phyloP scores from a whole-genome alignment of 2,329 filamentous ascomycete species.

The Stachybotrys chlorohalonatus region DNA sequence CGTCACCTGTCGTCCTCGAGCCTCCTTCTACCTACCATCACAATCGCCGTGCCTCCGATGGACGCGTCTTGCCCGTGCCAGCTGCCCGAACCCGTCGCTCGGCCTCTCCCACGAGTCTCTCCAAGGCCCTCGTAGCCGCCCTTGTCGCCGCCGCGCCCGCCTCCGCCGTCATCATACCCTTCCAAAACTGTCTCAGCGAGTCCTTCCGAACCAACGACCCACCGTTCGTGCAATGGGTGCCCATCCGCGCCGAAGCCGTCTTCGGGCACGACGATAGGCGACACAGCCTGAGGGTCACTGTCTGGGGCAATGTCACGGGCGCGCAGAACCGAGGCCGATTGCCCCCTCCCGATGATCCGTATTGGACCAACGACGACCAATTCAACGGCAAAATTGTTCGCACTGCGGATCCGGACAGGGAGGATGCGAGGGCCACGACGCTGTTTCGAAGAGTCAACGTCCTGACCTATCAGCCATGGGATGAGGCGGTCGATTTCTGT shows the following conservation, averaged over 20 bases:
- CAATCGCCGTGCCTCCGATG: too few relatives aligned
- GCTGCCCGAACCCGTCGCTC: slow-evolving; percentile 7
- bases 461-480: slow-evolving; percentile 66
- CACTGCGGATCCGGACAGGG: slow-evolving; percentile 36
- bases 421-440: slow-evolving; percentile 55
- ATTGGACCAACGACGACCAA: slow-evolving; percentile 52
- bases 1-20: too few relatives aligned
- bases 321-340: slow-evolving; percentile 47
- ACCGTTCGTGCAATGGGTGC: slow-evolving; percentile 67
- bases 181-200: slow-evolving; percentile 72
- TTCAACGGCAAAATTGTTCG: slow-evolving; percentile 70
- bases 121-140: slow-evolving; percentile 28
- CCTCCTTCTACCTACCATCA: too few relatives aligned
- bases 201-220: slow-evolving; percentile 48
- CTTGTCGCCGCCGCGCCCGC: slow-evolving; percentile 31
- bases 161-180: slow-evolving; percentile 60
- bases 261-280: slow-evolving; percentile 55
- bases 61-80: slow-evolving; percentile 1
- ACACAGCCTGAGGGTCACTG: slow-evolving; percentile 64
- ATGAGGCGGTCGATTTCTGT: slow-evolving; percentile 56
- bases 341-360: slow-evolving; percentile 48
- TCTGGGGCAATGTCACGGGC: slow-evolving; percentile 89
- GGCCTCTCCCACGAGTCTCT: slow-evolving; percentile 10
- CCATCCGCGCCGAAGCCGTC: slow-evolving; percentile 61
- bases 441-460: slow-evolving; percentile 64